Percentiles rank a stretch among this genome's conserved stretches.
Conservation (phyloP, 148 eudicot species). For the Fagopyrum esculentum region DNA sequence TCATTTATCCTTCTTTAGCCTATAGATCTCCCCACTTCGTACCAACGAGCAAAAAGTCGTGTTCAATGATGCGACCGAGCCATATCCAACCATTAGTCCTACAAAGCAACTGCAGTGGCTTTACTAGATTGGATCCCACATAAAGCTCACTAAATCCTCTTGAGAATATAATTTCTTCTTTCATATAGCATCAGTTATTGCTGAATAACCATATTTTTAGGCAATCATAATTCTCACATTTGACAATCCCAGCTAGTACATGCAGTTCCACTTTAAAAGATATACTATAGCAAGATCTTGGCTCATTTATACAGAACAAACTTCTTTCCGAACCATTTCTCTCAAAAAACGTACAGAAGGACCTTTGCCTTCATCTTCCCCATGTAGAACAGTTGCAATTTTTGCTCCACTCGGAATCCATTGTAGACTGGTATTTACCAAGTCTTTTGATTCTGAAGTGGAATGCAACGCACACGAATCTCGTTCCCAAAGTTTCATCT, state of each 20-base stretch:
- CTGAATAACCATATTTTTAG: constrained; percentile 81
- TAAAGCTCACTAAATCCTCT: constrained; percentile 54
- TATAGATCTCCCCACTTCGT: too few species aligned
- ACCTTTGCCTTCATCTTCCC: constrained; percentile 41
- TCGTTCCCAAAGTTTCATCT: constrained; percentile 93
- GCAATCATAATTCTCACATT: constrained; percentile 53
- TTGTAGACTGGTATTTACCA: constrained; percentile 50
- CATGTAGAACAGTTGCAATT: constrained; percentile 62
- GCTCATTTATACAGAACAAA: constrained; percentile 63
- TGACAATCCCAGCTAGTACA: constrained; percentile 64
- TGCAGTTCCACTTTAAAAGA: constrained; percentile 71
- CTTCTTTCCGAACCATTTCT: constrained; percentile 92
- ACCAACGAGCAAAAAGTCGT: too few species aligned
- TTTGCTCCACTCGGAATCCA: constrained; percentile 95
- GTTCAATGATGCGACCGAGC: too few species aligned
- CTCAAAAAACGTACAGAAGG: constrained; percentile 74
- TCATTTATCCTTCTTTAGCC: too few species aligned
- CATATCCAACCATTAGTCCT: constrained; percentile 48
- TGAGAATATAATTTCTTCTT: constrained; percentile 73
- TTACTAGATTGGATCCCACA: constrained; percentile 68
- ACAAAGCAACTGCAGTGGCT: constrained; percentile 67
- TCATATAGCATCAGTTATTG: constrained; percentile 91
- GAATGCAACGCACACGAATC: constrained; percentile 77
- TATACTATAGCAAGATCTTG: constrained; percentile 40
- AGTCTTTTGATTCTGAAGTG: constrained; percentile 65